Evolutionary conservation across 805 yeast genomes (phyloP), one percentile per base, ranked within the genome.

Genomic region (Pichia sporocuriosa): DNA sequence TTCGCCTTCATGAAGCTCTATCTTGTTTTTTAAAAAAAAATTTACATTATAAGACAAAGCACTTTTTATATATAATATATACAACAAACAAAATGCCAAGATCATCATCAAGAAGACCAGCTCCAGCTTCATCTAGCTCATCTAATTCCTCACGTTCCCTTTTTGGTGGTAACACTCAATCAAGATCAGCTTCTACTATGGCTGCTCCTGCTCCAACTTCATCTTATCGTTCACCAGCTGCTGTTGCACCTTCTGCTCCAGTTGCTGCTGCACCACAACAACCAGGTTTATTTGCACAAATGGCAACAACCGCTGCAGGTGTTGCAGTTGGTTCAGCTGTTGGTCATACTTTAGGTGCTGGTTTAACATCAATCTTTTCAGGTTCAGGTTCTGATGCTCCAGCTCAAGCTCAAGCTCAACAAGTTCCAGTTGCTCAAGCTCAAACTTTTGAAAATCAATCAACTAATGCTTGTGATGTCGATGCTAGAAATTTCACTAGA

Each of bases 281-380:
- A 55, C 97, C 97, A 36, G 97, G 97, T 56, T 56, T 90, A 61
- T 89, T 90, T 57, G 84, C 90, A 46, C 95, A 93, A 69, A 93
- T 93, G 98, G 97, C 97, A 30, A 73, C 95, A 36, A 93, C 98
- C 37, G 98, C 98, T 42, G 98, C 97, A 37, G 98, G 98, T 80
- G 98, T 93, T 34, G 98, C 97, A 41, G 97, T 93, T 43, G 98
- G 98, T 57, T 86, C 96, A 39, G 82, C 97, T 47, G 81, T 90
- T 42, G 98, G 98, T 48, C 98, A 93, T 73, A 87, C 97, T 31
- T 53, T 90, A 45, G 97, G 97, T 68, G 95, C 95, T 48, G 97
- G 97, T 57, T 69, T 93, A 55, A 80, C 95, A 38, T 74, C 86
- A 38, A 67, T 93, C 75, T 90, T 90, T 57, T 87, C 95, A 41